phyloP scores from a whole-genome alignment of 2,329 filamentous ascomycete genomes.

The Corinectria fuckeliana region DNA sequence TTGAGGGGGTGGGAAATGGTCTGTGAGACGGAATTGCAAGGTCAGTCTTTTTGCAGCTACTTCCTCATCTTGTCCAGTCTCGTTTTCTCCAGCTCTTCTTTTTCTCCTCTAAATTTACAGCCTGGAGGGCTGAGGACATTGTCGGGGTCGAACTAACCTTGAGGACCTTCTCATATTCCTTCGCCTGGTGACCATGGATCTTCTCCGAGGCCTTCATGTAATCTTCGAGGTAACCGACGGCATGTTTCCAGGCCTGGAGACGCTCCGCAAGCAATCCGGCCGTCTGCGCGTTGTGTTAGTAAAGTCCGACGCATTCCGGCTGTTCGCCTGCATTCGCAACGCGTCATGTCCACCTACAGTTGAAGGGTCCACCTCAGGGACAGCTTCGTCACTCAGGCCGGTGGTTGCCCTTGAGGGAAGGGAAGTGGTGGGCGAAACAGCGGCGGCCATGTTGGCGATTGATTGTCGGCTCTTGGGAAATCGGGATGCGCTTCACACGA shows the following conservation, averaged over 20 bases:
- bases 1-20: conserved; percentile 84
- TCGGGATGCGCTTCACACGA: background rate
- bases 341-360: conserved; percentile 52
- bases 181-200: conserved; percentile 81
- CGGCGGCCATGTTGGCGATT: conserved; percentile 34
- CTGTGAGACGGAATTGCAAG: conserved; percentile 48
- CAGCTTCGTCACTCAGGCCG: conserved; percentile 60
- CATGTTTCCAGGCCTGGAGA: conserved; percentile 94
- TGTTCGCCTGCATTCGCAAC: background rate
- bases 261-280: conserved; percentile 85
- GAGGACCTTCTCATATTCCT: conserved; percentile 93
- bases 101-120: background rate
- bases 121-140: background rate
- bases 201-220: conserved; percentile 88
- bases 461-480: background rate
- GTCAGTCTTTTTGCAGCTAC: conserved; percentile 10
- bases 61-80: background rate
- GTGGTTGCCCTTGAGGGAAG: conserved; percentile 57
- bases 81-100: too few relatives aligned
- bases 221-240: conserved; percentile 87
- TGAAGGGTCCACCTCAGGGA: conserved; percentile 64
- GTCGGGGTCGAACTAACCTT: conserved; percentile 61
- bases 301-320: background rate
- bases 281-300: conserved; percentile 56
- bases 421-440: conserved; percentile 40